Evolutionary conservation across 129 eudicot genomes (phyloP).

Genomic region (Erigeron canadensis): DNA sequence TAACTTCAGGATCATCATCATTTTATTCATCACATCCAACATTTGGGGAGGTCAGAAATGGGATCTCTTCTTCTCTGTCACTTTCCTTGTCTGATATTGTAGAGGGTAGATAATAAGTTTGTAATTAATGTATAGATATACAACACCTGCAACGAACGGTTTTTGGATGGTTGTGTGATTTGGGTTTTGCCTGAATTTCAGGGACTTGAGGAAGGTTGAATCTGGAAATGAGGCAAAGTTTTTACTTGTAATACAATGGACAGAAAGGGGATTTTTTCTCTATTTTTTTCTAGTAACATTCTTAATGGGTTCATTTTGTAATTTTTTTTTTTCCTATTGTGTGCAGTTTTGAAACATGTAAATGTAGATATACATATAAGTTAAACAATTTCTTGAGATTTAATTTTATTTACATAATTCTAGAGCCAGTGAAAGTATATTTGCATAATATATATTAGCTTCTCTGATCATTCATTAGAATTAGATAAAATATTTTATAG

Average conservation of each 20-base stretch:
- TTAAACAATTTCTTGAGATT: conserved; percentile 9
- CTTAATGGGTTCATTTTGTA: background rate
- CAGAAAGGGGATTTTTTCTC: background rate
- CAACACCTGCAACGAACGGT: background rate
- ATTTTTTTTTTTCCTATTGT: background rate
- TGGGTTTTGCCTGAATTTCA: conserved; percentile 33
- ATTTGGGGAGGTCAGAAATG: conserved; percentile 54
- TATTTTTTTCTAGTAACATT: background rate
- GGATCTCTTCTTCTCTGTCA: conserved; percentile 54
- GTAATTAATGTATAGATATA: conserved; percentile 7
- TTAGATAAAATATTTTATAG: background rate
- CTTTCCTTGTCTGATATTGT: conserved; percentile 46
- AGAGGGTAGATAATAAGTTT: conserved; percentile 59
- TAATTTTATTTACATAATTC: background rate
- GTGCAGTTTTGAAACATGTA: conserved; percentile 10
- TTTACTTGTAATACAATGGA: conserved; percentile 8
- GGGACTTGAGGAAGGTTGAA: conserved; percentile 18
- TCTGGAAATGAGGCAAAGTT: background rate
- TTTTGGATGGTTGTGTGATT: conserved; percentile 27
- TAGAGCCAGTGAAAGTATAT: background rate
- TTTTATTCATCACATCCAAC: conserved; percentile 45
- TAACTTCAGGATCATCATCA: conserved; percentile 34
- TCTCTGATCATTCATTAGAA: background rate
- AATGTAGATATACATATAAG: background rate
- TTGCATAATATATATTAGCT: background rate